Evolutionary conservation across 129 eudicot species (phyloP), one percentile per base, ranked within the genome.

Genomic region (Escallonia herrerae): DNA sequence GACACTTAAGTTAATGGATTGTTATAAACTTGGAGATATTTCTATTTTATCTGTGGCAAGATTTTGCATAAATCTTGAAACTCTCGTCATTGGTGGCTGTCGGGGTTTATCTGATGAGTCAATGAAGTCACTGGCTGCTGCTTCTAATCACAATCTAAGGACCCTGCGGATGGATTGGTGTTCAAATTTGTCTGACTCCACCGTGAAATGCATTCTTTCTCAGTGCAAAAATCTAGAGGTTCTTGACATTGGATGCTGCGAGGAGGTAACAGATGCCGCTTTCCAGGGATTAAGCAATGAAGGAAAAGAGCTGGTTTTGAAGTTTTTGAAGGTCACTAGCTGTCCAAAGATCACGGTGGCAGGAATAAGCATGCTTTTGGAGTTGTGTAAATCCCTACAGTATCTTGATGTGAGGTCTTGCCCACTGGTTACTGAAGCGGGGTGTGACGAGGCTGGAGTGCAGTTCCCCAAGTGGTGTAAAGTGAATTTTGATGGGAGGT

Each of bases 91-190:
- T 42, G 90, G 97, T 69, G 99, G 99, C 13, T 89, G 97, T 66
- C 79, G 99, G 64, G 72, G 82, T 40, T 33, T 94, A 66, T 77
- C 97, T 15, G 84, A 89, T 71, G 71, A 80, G 48, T 76, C 99
- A 6, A 79, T 94, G 43, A 80, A 46, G 61, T 72, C 78, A 46
- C 55, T 94, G 62, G 88, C 87, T 51, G 55, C 74, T 68, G 78
- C 81, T 40, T 76, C 76, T 63, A 51, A 55, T 56, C 66, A 65
- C 38, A 86, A 72, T 69, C 94, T 94, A 0, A 82, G 64, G 79
- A 76, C 74, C 47, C 78, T 94, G 38, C 78, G 86, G 39, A 94
- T 94, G 99, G 97, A 89, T 76, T 94, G 97, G 97, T 94, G 99
- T 72, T 66, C 81, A 50, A 89, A 90, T 60, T 80, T 89, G 60